Conservation (phyloP, 441 rosid species). For the Dalechampia spathulata region DNA sequence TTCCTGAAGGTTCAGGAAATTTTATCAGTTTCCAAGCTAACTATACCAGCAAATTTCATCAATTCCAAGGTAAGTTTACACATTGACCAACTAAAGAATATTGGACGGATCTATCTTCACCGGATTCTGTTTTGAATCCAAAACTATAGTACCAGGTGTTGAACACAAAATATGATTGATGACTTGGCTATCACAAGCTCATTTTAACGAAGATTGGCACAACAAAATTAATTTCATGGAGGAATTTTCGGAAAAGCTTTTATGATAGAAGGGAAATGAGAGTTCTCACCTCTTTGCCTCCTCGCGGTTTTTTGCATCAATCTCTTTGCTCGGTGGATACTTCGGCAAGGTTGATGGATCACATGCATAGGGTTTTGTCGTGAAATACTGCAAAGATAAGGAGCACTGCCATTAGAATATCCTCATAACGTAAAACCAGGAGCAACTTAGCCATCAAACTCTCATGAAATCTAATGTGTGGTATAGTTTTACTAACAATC, state of each 20-base stretch:
- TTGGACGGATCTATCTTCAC: neutral
- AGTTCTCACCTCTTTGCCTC: constrained; percentile 54
- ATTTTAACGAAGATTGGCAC: neutral
- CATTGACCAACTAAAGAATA: neutral
- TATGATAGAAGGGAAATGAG: neutral
- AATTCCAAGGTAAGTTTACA: neutral
- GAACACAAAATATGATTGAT: neutral
- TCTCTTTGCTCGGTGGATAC: constrained; percentile 88
- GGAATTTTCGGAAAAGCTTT: neutral
- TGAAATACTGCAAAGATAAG: constrained; percentile 39
- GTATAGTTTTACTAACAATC: neutral
- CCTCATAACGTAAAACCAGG: neutral
- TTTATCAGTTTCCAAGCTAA: neutral
- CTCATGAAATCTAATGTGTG: neutral
- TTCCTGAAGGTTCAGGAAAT: constrained; percentile 40
- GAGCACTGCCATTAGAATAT: constrained; percentile 4
- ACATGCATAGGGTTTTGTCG: constrained; percentile 70
- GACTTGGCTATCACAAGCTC: neutral
- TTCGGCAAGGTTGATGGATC: constrained; percentile 82
- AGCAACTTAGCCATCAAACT: constrained; percentile 2
- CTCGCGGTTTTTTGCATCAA: constrained; percentile 82
- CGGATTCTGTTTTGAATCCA: neutral
- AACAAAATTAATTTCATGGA: neutral
- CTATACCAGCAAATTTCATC: too few relatives aligned
- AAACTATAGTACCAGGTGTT: neutral